A percentile compares a stretch with the other conserved stretches of the same genome.
Evolutionary conservation across 306 rosid genomes (phyloP).

Genomic region (Sophora flavescens): DNA sequence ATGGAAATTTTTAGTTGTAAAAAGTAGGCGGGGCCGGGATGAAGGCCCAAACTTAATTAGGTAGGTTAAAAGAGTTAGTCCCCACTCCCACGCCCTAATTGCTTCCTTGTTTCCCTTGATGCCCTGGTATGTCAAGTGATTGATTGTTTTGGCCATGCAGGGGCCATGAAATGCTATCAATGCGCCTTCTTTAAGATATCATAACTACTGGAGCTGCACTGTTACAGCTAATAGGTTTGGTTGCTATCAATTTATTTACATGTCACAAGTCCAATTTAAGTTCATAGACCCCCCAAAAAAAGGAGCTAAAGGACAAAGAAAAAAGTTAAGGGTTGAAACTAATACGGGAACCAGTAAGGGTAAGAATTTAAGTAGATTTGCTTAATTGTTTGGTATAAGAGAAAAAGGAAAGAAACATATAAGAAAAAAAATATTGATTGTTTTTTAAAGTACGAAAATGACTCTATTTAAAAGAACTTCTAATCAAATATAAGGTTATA

Average conservation of each 20-base stretch:
- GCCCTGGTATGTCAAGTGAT: constrained; percentile 41
- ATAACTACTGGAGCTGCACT: neutral
- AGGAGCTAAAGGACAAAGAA: neutral
- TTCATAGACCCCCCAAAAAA: neutral
- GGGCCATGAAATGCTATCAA: constrained; percentile 40
- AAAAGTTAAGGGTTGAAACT: neutral
- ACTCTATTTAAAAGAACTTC: no score
- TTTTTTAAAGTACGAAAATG: no score
- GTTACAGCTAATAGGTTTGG: constrained; percentile 18
- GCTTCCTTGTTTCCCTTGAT: constrained; percentile 50
- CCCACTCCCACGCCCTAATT: constrained; percentile 47
- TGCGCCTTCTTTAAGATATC: constrained; percentile 37
- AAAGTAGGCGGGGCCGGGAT: constrained; percentile 15
- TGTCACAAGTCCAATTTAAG: neutral
- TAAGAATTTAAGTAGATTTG: no score
- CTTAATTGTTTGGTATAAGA: no score
- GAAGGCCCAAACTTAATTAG: constrained; percentile 47
- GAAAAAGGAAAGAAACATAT: no score
- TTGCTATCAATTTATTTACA: neutral
- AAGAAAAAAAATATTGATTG: no score
- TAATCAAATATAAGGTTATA: no score
- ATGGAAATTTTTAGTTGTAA: constrained; percentile 38
- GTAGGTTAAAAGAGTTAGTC: constrained; percentile 45
- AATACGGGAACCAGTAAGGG: neutral
- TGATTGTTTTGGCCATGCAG: constrained; percentile 44